Conservation (phyloP, 2,329 filamentous ascomycete genomes). For the Lecanosticta acicola region DNA sequence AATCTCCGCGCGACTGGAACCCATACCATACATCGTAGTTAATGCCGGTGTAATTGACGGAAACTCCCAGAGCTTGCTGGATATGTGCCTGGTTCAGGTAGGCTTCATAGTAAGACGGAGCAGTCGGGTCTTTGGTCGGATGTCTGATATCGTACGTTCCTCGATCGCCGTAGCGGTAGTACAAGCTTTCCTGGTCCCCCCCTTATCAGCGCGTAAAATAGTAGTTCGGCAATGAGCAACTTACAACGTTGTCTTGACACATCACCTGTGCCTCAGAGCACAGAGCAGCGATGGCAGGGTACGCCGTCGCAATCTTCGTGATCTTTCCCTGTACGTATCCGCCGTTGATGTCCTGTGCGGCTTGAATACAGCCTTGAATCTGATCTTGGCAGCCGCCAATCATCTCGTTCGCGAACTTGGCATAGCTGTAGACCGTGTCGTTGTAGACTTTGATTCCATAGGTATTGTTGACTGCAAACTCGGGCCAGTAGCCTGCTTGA, state of each 20-base stretch:
- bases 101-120: constrained; percentile 43
- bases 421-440: constrained; percentile 55
- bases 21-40: constrained; percentile 41
- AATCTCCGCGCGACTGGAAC: constrained; percentile 47
- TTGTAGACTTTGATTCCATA: constrained; percentile 53
- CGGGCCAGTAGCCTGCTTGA: constrained; percentile 47
- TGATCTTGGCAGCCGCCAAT: constrained; percentile 43
- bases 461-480: constrained; percentile 51
- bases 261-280: constrained; percentile 53
- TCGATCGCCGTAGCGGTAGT: constrained; percentile 39
- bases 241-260: constrained; percentile 50
- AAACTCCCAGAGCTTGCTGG: constrained; percentile 51
- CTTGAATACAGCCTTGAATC: constrained; percentile 49
- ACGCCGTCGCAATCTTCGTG: constrained; percentile 14
- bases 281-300: constrained; percentile 27
- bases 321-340: constrained; percentile 19
- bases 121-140: constrained; percentile 37
- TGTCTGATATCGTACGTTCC: constrained; percentile 56
- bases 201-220: no score
- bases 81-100: constrained; percentile 54
- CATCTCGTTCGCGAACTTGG: constrained; percentile 51
- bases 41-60: constrained; percentile 52
- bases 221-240: no score
- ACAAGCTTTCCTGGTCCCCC: constrained; percentile 46
- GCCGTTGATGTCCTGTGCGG: constrained; percentile 31